A percentile compares a stretch with the other conserved stretches of the same genome.
phyloP scores from a whole-genome alignment of 768 basidiomycete genomes.

The Hypsizygus marmoreus region DNA sequence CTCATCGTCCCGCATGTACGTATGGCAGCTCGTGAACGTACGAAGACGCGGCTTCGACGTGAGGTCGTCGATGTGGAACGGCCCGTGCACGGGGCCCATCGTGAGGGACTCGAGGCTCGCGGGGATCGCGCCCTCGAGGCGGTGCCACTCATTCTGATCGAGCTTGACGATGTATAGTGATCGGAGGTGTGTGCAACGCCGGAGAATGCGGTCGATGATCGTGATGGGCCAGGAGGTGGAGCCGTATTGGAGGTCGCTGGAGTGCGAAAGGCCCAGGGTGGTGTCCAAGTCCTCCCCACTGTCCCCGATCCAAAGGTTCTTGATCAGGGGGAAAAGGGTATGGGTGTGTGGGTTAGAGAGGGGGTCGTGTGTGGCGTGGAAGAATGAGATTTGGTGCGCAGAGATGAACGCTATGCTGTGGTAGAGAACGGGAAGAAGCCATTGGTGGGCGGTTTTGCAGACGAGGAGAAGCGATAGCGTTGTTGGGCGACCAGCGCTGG shows the following conservation, averaged over 20 bases:
- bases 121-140: conserved; percentile 31
- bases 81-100: conserved; percentile 38
- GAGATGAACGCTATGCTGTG: too few relatives aligned
- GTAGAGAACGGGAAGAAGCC: too few relatives aligned
- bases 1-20: conserved; percentile 38
- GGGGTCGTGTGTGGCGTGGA: conserved; percentile 23
- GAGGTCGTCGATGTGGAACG: conserved; percentile 28
- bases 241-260: conserved; percentile 29
- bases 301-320: conserved; percentile 37
- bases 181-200: conserved; percentile 24
- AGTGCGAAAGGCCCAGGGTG: too few relatives aligned
- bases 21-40: conserved; percentile 32
- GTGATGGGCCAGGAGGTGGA: conserved; percentile 33
- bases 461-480: too few relatives aligned
- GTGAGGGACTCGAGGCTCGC: conserved; percentile 29
- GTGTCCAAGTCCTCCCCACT: too few relatives aligned
- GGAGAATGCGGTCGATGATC: conserved; percentile 32
- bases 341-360: conserved; percentile 16
- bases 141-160: conserved; percentile 31
- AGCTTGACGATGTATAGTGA: conserved; percentile 31
- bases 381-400: conserved; percentile 21
- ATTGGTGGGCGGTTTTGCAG: too few relatives aligned
- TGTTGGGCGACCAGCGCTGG: too few relatives aligned
- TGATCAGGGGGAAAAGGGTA: conserved; percentile 22
- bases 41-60: conserved; percentile 23